Evolutionary conservation across 805 yeast genomes (phyloP), one percentile per base, ranked within the genome.

Genomic region (Yarrowia osloensis): DNA sequence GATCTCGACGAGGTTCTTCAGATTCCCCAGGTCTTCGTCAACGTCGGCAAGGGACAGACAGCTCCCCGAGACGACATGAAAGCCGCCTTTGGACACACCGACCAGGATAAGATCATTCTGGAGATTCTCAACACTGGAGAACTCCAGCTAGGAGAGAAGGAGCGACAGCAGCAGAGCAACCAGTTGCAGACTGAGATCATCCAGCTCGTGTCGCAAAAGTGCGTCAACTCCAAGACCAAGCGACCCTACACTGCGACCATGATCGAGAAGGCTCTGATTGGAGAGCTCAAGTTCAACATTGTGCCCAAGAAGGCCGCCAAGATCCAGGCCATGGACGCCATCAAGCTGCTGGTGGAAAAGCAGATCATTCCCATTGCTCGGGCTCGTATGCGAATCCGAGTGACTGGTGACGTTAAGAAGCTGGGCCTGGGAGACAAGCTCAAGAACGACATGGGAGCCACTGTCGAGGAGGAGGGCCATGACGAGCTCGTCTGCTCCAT

Each of bases 1-100:
- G 97, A 95, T 75, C 76, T 95, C 9, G 98, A 95, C 78, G 99
- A 95, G 75, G 99, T 95, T 2, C 80, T 95, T 40, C 99, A 95
- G 76, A 91, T 95, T 65, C 97, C 92, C n/a, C 97, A 90, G 76
- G 96, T 95, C 1, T 95, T 95, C 73, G 76, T 86, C 39, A 95
- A 95, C 74, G 98, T 93, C 0, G 91, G 97, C 17, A 95, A 95
- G 74, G 99, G 99, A 1, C 91, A 87, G 70, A 93, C 90, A 1
- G 98, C 98, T 2, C 87, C 93, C 19, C 85, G 89, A 71, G 97
- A 91, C 11, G 98, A 94, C 68, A 79, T 95, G 24, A 79, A 83
- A 70, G 82, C 85, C 67, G 82, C 88, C 1, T 94, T 95, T 75
- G 92, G 89, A 0, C 84, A 91, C 0, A 86, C 92, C 0, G 89